Evolutionary conservation across 305 asterid species (phyloP).

Genomic region (Fraxinus ornus): DNA sequence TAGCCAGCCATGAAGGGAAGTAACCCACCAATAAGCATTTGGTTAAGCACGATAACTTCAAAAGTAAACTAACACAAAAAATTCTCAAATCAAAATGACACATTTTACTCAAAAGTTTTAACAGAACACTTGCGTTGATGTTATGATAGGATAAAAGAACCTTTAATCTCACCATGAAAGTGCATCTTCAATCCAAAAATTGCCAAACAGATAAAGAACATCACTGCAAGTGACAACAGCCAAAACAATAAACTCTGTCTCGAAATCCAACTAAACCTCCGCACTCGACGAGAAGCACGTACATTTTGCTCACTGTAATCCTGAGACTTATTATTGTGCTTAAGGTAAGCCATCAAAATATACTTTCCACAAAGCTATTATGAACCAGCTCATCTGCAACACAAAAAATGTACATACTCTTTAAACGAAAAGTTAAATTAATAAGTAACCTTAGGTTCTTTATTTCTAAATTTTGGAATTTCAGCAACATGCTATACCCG

Average conservation of each 20-base stretch:
- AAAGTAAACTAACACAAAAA: not conserved
- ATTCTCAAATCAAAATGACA: not conserved
- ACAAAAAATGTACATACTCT: slow-evolving; percentile 2
- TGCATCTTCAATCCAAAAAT: slow-evolving; percentile 64
- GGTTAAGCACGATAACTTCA: not conserved
- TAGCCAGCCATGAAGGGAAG: slow-evolving; percentile 9
- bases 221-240: slow-evolving; percentile 50
- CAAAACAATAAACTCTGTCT: slow-evolving; percentile 49
- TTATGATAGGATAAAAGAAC: not conserved
- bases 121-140: not conserved
- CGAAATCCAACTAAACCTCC: slow-evolving; percentile 54
- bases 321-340: slow-evolving; percentile 34
- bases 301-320: slow-evolving; percentile 42
- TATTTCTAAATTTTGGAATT: not conserved
- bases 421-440: not conserved
- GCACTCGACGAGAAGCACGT: slow-evolving; percentile 52
- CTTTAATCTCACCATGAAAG: slow-evolving; percentile 58
- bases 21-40: slow-evolving; percentile 1
- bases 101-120: not conserved
- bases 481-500: not conserved
- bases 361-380: slow-evolving; percentile 29
- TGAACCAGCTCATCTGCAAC: slow-evolving; percentile 52
- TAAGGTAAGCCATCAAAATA: slow-evolving; percentile 44
- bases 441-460: not conserved
- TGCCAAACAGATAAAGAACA: slow-evolving; percentile 55